These are phyloP conservation scores for Arabis alpina DNA, from an alignment of 345 rosid genomes.

Conservation along the genomic window DNA sequence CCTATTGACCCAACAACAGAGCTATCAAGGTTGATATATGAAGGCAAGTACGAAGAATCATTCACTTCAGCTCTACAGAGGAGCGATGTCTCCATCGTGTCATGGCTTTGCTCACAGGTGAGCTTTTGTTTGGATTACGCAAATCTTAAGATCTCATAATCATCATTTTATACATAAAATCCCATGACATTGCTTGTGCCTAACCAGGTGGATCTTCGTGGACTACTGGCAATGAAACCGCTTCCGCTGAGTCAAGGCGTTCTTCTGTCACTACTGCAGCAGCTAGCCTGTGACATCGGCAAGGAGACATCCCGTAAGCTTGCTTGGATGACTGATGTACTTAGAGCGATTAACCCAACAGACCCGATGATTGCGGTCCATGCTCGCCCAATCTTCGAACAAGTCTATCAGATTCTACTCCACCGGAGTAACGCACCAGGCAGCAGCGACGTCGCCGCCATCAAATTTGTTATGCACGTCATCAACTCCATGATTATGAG, in stretches of 20 bases:
- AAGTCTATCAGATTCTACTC: slow-evolving; percentile 68
- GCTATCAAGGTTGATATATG: slow-evolving; percentile 65
- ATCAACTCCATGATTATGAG: slow-evolving; percentile 66
- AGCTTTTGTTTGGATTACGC: not conserved
- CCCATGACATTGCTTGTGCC: slow-evolving; percentile 6
- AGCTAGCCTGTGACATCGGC: slow-evolving; percentile 72
- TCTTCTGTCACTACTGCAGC: slow-evolving; percentile 81
- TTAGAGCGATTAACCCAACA: slow-evolving; percentile 68
- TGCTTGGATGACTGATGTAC: slow-evolving; percentile 84
- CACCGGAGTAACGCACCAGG: slow-evolving; percentile 59
- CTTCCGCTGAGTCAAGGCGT: slow-evolving; percentile 90
- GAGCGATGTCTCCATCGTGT: slow-evolving; percentile 77
- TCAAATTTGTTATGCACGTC: slow-evolving; percentile 74
- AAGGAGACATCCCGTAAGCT: slow-evolving; percentile 68
- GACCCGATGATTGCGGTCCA: slow-evolving; percentile 70
- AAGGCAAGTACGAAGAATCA: slow-evolving; percentile 79
- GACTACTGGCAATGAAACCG: slow-evolving; percentile 58
- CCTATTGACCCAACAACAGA: slow-evolving; percentile 79
- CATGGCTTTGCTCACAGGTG: slow-evolving; percentile 96
- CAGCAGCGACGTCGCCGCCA: slow-evolving; percentile 49
- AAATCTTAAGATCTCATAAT: not conserved
- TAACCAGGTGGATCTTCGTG: slow-evolving; percentile 70
- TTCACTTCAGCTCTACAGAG: slow-evolving; percentile 75
- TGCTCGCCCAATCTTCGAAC: slow-evolving; percentile 71
- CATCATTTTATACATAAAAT: not conserved